Evolutionary conservation across 2,329 filamentous ascomycete genomes (phyloP).

Genomic region (Cercospora sesami): DNA sequence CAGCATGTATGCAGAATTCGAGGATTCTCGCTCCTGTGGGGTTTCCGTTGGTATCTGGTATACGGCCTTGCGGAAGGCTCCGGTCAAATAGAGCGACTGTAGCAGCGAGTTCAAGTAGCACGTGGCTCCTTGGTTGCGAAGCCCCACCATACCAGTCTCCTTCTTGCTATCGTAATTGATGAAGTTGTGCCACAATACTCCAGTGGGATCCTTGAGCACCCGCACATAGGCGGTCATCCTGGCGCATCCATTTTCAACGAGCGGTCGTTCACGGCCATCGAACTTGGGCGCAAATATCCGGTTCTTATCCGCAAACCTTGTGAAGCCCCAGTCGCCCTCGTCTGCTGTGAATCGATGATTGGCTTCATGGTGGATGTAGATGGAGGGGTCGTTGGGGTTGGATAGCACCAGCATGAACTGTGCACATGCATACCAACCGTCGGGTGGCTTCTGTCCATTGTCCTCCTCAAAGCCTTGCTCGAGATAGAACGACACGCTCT

Average conservation of each 20-base stretch:
- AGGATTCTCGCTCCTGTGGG: constrained; percentile 78
- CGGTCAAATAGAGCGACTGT: constrained; percentile 56
- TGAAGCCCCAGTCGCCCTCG: constrained; percentile 98
- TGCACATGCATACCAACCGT: constrained; percentile 95
- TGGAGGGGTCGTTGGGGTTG: constrained; percentile 88
- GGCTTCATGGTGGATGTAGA: constrained; percentile 74
- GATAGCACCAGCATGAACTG: constrained; percentile 93
- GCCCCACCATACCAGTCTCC: constrained; percentile 92
- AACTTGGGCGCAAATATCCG: constrained; percentile 78
- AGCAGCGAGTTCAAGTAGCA: constrained; percentile 55
- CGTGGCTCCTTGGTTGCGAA: constrained; percentile 90
- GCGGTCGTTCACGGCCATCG: constrained; percentile 67
- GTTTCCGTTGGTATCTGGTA: constrained; percentile 94
- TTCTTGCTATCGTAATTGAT: constrained; percentile 98
- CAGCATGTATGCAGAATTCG: constrained; percentile 74
- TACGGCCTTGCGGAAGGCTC: constrained; percentile 93
- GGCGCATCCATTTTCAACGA: constrained; percentile 74
- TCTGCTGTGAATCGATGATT: constrained; percentile 95
- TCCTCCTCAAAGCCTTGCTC: constrained; percentile 83
- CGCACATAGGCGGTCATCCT: constrained; percentile 82
- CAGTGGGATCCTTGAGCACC: constrained; percentile 81
- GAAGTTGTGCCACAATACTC: constrained; percentile 88
- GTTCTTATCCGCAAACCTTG: constrained; percentile 86
- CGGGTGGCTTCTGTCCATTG: constrained; percentile 67
- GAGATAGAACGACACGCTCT: constrained; percentile 91